Evolutionary conservation across 768 basidiomycete genomes (phyloP).

Genomic region (Sarcomyxa edulis): DNA sequence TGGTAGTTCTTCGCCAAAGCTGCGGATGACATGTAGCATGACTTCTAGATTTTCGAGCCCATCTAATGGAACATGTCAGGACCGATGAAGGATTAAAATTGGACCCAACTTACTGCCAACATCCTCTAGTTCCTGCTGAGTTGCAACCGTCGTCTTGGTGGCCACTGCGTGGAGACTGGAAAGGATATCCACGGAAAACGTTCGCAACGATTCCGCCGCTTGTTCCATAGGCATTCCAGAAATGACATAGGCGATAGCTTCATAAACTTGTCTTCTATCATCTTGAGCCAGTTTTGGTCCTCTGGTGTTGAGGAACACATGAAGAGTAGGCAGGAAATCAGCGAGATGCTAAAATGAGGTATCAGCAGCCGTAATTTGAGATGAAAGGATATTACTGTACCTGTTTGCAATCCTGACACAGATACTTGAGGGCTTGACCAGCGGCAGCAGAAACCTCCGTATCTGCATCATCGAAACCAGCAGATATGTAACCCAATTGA

Average conservation of each 20-base stretch:
- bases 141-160: slow-evolving; percentile 44
- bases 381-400: slow-evolving; percentile 31
- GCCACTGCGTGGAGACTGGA: slow-evolving; percentile 65
- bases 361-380: too few species aligned
- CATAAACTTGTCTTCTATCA: slow-evolving; percentile 88
- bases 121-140: slow-evolving; percentile 66
- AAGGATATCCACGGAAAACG: slow-evolving; percentile 84
- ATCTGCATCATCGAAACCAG: slow-evolving; percentile 82
- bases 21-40: slow-evolving; percentile 81
- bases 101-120: slow-evolving; percentile 53
- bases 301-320: slow-evolving; percentile 78
- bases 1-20: slow-evolving; percentile 82
- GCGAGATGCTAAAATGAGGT: slow-evolving; percentile 65
- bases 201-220: slow-evolving; percentile 80
- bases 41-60: slow-evolving; percentile 88
- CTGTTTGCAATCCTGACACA: slow-evolving; percentile 94
- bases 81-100: background rate
- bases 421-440: slow-evolving; percentile 91
- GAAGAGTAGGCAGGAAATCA: slow-evolving; percentile 86
- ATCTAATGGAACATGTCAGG: slow-evolving; percentile 38
- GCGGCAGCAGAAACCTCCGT: slow-evolving; percentile 87
- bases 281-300: slow-evolving; percentile 79
- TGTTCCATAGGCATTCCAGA: slow-evolving; percentile 89
- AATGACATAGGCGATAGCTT: slow-evolving; percentile 94
- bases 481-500: slow-evolving; percentile 87